Percentiles rank a stretch among this genome's conserved stretches.
These are phyloP conservation scores for Nakaseomyces delphensis DNA, from an alignment of 1,139 yeast genomes.

Conservation along the genomic window DNA sequence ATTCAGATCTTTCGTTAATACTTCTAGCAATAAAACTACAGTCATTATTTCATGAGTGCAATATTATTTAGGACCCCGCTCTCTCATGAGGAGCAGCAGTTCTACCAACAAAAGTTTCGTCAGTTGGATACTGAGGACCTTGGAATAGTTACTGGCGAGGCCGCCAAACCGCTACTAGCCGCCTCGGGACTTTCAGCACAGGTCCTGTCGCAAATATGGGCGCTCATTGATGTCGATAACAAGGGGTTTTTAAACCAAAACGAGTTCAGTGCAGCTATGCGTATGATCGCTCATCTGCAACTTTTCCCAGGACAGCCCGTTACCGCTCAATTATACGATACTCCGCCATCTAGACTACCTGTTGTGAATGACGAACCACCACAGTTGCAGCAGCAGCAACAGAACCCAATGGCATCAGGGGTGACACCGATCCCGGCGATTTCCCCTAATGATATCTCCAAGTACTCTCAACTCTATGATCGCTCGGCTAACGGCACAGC, in stretches of 20 bases:
- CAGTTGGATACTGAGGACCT: constrained; percentile 69
- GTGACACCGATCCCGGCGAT: constrained; percentile 46
- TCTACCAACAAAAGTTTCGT: constrained; percentile 66
- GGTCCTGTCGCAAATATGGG: constrained; percentile 87
- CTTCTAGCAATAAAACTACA: too few species aligned
- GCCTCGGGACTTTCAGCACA: constrained; percentile 77
- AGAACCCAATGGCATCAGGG: constrained; percentile 14
- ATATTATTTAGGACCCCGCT: constrained; percentile 38
- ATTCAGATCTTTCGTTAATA: too few species aligned
- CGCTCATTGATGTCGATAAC: constrained; percentile 74
- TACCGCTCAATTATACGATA: constrained; percentile 22
- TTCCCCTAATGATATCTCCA: constrained; percentile 54
- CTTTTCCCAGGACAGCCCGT: constrained; percentile 20
- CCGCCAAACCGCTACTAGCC: constrained; percentile 78
- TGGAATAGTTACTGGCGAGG: constrained; percentile 84
- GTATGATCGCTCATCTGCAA: constrained; percentile 86
- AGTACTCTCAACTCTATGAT: constrained; percentile 65
- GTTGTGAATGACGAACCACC: constrained; percentile 42
- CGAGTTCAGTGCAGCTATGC: constrained; percentile 78
- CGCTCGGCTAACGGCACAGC: constrained; percentile 46
- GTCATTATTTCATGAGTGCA: constrained; percentile 15
- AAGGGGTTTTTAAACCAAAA: constrained; percentile 75
- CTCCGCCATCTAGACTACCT: constrained; percentile 21
- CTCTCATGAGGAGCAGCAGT: constrained; percentile 68
- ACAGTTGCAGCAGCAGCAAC: background rate